A percentile compares a stretch with the other conserved stretches of the same genome.
These are phyloP conservation scores for Penicillium steckii DNA, from an alignment of 495 filamentous ascomycete species.

Conservation along the genomic window DNA sequence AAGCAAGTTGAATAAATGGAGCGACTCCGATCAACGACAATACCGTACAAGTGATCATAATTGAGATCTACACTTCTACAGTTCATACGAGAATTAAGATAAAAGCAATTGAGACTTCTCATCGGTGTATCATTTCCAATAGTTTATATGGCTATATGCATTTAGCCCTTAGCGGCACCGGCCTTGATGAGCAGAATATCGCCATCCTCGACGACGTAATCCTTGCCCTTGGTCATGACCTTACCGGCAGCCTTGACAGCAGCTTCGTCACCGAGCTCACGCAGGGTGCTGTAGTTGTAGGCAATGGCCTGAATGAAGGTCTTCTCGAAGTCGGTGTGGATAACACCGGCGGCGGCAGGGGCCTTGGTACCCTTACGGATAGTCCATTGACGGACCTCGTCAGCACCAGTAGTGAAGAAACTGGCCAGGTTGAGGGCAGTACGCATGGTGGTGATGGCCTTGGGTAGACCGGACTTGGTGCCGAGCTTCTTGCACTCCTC, in stretches of 20 bases:
- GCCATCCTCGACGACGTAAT: constrained; percentile 67
- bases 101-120: neutral
- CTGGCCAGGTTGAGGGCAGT: constrained; percentile 82
- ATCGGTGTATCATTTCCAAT: constrained; percentile 14
- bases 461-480: constrained; percentile 86
- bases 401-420: constrained; percentile 96
- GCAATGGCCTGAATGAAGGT: constrained; percentile 97
- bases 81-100: neutral
- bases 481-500: constrained; percentile 88
- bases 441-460: constrained; percentile 93
- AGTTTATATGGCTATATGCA: constrained; percentile 14
- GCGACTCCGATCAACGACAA: no score
- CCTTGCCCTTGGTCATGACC: constrained; percentile 98
- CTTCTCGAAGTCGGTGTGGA: constrained; percentile 99
- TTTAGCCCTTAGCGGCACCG: constrained; percentile 81
- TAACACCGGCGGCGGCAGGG: constrained; percentile 94
- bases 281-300: constrained; percentile 76
- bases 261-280: constrained; percentile 84
- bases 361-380: constrained; percentile 96
- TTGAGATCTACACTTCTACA: no score
- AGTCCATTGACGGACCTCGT: constrained; percentile 99
- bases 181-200: constrained; percentile 86
- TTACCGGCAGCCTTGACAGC: constrained; percentile 92
- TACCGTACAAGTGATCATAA: no score
- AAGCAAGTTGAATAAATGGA: no score